Evolutionary conservation across 208 protist species (phyloP).

Genomic region (Zelonia costaricensis): DNA sequence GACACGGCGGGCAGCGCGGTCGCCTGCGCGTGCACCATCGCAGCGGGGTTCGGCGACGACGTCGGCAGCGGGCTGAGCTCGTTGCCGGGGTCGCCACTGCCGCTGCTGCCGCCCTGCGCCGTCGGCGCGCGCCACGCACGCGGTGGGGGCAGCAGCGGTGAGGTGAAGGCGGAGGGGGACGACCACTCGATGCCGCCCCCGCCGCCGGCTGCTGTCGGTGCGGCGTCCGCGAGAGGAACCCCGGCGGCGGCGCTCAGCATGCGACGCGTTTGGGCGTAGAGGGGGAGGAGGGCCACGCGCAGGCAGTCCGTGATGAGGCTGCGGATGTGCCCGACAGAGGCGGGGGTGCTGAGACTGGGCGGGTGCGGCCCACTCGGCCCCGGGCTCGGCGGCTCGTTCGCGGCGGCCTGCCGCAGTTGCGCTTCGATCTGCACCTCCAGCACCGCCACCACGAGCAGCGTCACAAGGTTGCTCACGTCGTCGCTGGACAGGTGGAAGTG

Average conservation of each 20-base stretch:
- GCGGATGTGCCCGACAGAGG: slow-evolving; percentile 11
- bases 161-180: too few species aligned
- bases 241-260: slow-evolving; percentile 11
- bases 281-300: slow-evolving; percentile 2
- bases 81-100: too few species aligned
- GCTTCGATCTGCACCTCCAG: slow-evolving; percentile 41
- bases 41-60: too few species aligned
- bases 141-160: too few species aligned
- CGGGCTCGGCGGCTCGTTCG: too few species aligned
- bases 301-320: slow-evolving; percentile 11
- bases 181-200: neutral
- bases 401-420: slow-evolving; percentile 4
- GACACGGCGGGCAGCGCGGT: too few species aligned
- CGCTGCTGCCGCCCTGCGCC: too few species aligned
- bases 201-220: neutral
- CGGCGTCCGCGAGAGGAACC: neutral
- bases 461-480: slow-evolving; percentile 34
- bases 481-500: slow-evolving; percentile 48
- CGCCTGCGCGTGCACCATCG: too few species aligned
- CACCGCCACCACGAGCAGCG: slow-evolving; percentile 34
- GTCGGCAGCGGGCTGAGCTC: too few species aligned
- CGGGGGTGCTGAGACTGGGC: neutral
- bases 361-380: too few species aligned
- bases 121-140: too few species aligned
- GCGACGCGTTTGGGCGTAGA: slow-evolving; percentile 4